phyloP scores from a whole-genome alignment of 257 asterid species.

The Solanum lycopersicoides region DNA sequence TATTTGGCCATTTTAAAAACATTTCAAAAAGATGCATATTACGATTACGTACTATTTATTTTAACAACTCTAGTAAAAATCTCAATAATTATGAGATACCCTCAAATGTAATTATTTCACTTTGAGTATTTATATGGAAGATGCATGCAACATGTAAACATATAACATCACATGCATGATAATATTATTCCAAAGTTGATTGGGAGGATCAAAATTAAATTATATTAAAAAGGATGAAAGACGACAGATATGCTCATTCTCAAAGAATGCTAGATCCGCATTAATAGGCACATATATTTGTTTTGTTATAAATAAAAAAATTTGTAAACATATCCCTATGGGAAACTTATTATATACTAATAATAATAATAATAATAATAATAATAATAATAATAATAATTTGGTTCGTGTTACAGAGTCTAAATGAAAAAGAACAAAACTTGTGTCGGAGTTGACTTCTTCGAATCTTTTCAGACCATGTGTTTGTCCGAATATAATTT shows the following conservation, averaged over 20 bases:
- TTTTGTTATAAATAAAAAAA: neutral
- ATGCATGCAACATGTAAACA: neutral
- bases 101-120: neutral
- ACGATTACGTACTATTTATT: neutral
- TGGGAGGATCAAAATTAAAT: constrained; percentile 3
- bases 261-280: constrained; percentile 74
- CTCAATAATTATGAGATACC: neutral
- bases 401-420: neutral
- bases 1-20: too few species aligned
- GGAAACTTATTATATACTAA: neutral
- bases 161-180: neutral
- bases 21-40: too few species aligned
- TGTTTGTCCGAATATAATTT: neutral
- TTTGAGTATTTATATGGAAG: neutral
- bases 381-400: neutral
- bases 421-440: neutral
- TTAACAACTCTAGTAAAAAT: neutral
- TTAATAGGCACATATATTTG: constrained; percentile 40
- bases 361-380: neutral
- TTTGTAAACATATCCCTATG: constrained; percentile 48
- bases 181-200: neutral
- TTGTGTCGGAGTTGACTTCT: neutral
- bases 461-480: neutral
- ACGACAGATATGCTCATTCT: constrained; percentile 87
- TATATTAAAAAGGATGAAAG: constrained; percentile 10